Conservation (phyloP, 345 rosid species). For the Schrenkiella parvula region DNA sequence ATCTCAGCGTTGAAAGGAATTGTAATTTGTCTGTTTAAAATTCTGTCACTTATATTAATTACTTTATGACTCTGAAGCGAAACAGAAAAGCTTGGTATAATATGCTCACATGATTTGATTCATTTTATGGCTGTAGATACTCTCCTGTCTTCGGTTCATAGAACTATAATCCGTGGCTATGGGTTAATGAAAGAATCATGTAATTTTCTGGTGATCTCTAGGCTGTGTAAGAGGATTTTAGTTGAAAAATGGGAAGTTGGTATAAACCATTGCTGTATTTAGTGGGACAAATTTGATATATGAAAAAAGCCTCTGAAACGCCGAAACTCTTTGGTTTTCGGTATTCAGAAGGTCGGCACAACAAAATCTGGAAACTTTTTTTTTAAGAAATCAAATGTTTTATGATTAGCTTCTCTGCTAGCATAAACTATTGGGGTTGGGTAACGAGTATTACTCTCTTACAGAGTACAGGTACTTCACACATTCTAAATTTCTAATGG, state of each 20-base stretch:
- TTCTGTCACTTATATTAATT: neutral
- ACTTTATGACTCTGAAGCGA: conserved; percentile 14
- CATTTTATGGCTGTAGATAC: conserved; percentile 3
- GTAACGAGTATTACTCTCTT: conserved; percentile 1
- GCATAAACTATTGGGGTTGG: neutral
- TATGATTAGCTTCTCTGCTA: conserved; percentile 10
- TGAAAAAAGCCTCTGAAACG: neutral
- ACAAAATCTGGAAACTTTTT: neutral
- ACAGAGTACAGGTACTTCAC: conserved; percentile 5
- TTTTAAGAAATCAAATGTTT: neutral
- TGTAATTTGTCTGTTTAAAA: neutral
- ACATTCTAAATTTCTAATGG: neutral
- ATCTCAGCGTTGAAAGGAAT: neutral
- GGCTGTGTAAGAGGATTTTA: neutral
- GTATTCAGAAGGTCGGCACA: neutral
- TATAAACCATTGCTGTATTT: neutral
- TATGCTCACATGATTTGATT: conserved; percentile 1
- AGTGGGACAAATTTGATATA: neutral
- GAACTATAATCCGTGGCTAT: neutral
- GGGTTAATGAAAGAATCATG: neutral
- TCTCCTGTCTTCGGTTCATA: neutral
- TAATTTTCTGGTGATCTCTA: neutral
- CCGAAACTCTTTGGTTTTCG: neutral
- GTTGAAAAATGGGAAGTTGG: conserved; percentile 5
- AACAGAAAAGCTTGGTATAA: neutral